Conservation (phyloP, 441 rosid species). For the Eutrema salsugineum region DNA sequence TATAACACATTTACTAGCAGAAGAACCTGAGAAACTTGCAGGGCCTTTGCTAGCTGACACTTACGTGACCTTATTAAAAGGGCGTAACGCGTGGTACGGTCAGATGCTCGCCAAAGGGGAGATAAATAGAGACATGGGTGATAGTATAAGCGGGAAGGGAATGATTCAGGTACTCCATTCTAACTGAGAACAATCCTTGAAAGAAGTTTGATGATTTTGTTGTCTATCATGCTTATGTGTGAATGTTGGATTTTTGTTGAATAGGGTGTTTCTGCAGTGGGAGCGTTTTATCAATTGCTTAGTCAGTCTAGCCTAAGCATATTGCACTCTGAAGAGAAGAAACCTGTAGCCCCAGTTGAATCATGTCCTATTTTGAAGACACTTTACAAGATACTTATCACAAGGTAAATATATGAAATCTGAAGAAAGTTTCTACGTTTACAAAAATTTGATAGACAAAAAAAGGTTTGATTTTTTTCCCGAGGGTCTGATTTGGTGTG, state of each 20-base stretch:
- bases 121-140: constrained; percentile 69
- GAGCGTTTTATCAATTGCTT: constrained; percentile 67
- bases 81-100: constrained; percentile 83
- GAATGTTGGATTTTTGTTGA: not conserved
- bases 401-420: constrained; percentile 37
- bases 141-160: constrained; percentile 72
- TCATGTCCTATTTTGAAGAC: constrained; percentile 69
- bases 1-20: constrained; percentile 74
- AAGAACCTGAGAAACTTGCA: constrained; percentile 72
- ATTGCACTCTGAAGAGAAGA: constrained; percentile 53
- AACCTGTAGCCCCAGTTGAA: constrained; percentile 64
- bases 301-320: constrained; percentile 58
- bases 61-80: constrained; percentile 65
- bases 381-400: constrained; percentile 57
- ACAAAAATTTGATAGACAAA: not conserved
- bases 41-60: constrained; percentile 83
- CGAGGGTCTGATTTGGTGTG: not conserved
- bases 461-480: not conserved
- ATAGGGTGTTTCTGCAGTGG: constrained; percentile 75
- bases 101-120: constrained; percentile 62
- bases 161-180: constrained; percentile 64
- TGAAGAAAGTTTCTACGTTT: not conserved
- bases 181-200: not conserved
- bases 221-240: not conserved
- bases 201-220: not conserved